Conservation (phyloP, 148 eudicot species). For the Camellia granthamiana region DNA sequence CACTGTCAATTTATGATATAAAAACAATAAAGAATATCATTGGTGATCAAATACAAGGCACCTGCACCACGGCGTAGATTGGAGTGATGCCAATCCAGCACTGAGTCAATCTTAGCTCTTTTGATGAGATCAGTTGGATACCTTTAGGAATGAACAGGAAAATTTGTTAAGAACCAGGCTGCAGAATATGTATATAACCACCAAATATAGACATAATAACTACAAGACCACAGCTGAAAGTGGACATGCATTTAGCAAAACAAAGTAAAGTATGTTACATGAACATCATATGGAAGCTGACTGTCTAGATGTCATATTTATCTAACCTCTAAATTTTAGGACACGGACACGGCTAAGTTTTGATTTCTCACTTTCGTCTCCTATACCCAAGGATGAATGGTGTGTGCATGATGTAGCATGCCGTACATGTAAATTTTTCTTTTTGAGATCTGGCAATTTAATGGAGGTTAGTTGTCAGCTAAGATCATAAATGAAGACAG, state of each 20-base stretch:
- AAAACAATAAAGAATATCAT: not conserved
- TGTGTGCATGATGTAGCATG: too few relatives aligned
- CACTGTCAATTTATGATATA: not conserved
- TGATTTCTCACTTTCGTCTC: too few relatives aligned
- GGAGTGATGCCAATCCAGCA: slow-evolving; percentile 91
- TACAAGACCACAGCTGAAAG: not conserved
- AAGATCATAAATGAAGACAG: too few relatives aligned
- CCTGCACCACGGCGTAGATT: slow-evolving; percentile 73
- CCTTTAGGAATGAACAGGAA: slow-evolving; percentile 35
- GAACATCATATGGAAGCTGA: too few relatives aligned
- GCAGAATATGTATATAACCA: not conserved
- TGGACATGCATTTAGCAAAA: not conserved
- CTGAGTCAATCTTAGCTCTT: slow-evolving; percentile 83
- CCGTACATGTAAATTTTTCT: too few relatives aligned
- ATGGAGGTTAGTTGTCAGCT: too few relatives aligned
- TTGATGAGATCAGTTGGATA: slow-evolving; percentile 73
- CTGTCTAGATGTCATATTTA: too few relatives aligned
- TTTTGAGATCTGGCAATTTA: too few relatives aligned
- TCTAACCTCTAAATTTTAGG: too few relatives aligned
- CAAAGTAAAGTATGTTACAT: not conserved
- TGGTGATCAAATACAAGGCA: slow-evolving; percentile 15
- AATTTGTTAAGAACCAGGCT: not conserved
- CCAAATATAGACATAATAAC: not conserved
- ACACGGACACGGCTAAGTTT: too few relatives aligned
- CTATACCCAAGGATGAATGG: too few relatives aligned